Evolutionary conservation across 345 rosid species (phyloP), one percentile per base, ranked within the genome.

Genomic region (Salix viminalis): DNA sequence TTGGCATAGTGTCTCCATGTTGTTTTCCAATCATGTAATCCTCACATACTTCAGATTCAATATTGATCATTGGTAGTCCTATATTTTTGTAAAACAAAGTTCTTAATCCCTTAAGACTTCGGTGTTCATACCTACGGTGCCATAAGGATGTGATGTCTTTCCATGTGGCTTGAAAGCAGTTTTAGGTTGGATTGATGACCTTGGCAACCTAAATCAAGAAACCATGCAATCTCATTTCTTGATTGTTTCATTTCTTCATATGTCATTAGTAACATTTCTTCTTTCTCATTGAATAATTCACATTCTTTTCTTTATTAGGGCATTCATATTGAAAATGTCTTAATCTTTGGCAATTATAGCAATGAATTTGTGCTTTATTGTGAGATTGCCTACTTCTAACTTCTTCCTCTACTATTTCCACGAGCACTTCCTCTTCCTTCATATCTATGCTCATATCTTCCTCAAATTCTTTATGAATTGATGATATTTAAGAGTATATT

Each of bases 41-140:
- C 9, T 4, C 23, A 32, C 16, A 73, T 23, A 23, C 7, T 73
- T 73, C n/a, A 4, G 36, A 60, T 73, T 12, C 5, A 56, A 5
- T 67, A n/a, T 39, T 73, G 67, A 73, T 14, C 16, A 39, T 19
- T 62, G 76, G 58, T 41, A 73, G 62, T 36, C 76, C 42, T 73
- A 73, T 73, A 7, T 62, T 7, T 7, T 62, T 73, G 26, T 73
- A 18, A 4, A 60, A 24, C 58, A 73, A 62, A 12, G 76, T 41
- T 39, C 16, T 9, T 1, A 37, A 14, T 19, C 30, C 54, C 2
- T 41, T 68, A 28, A n/a, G 39, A 39, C 50, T 68, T 68, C 11
- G 2, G 12, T 68, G 30, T n/a, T 28, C 71, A 37, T 41, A 68
- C 39, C 44, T 0, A 19, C 16, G 37, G 14, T 73, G 37, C 68